phyloP scores from a whole-genome alignment of 2,329 filamentous ascomycete species.

The Talaromyces sp. region DNA sequence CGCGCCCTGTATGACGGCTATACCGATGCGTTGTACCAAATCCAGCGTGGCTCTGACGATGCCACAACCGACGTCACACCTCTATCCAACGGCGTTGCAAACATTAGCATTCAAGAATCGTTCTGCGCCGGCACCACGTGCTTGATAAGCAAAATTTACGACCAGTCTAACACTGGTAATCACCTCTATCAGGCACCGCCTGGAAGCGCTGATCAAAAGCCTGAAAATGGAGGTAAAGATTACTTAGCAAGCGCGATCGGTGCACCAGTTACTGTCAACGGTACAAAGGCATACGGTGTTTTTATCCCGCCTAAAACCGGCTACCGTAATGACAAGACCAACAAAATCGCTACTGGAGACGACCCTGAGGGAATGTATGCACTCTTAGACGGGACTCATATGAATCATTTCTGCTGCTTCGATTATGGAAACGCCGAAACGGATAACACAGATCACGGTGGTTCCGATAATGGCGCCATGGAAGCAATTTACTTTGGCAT shows the following conservation, averaged over 20 bases:
- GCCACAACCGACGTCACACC: conserved; percentile 2
- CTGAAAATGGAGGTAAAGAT: conserved; percentile 1
- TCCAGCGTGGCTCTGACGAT: conserved; percentile 5
- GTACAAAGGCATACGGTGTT: conserved; percentile 6
- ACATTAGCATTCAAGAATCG: conserved; percentile 2
- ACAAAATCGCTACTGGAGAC: not conserved
- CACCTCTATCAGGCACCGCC: conserved; percentile 3
- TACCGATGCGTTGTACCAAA: conserved; percentile 4
- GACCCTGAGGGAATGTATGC: conserved; percentile 7
- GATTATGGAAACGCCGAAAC: conserved; percentile 11
- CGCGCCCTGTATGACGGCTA: conserved; percentile 4
- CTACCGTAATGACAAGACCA: conserved; percentile 4
- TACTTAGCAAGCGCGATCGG: conserved; percentile 2
- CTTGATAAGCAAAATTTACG: conserved; percentile 8
- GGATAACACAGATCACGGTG: not conserved
- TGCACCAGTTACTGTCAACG: conserved; percentile 5
- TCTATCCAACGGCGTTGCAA: conserved; percentile 5
- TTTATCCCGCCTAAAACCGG: conserved; percentile 8
- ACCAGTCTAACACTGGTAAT: conserved; percentile 5
- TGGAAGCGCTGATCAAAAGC: conserved; percentile 27
- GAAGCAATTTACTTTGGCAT: conserved; percentile 7
- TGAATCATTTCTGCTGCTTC: conserved; percentile 4
- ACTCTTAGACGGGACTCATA: conserved; percentile 7
- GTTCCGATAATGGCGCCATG: conserved; percentile 6
- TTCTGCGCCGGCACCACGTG: conserved; percentile 7